Base-by-base conservation (phyloP, 176 grass and related monocot species). In the Musa beccarii region DNA sequence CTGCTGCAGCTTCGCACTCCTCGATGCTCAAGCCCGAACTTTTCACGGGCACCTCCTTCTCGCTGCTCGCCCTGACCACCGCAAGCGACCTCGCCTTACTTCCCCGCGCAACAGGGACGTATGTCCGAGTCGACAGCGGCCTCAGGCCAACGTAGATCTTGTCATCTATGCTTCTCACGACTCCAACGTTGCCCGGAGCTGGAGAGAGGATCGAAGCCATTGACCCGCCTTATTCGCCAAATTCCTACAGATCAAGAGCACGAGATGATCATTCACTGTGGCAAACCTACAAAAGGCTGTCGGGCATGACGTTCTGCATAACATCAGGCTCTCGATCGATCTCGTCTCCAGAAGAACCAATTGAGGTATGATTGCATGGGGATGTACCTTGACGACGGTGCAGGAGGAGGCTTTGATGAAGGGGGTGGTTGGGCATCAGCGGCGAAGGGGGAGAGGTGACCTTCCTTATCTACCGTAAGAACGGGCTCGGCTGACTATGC, bases 1-100 rank as follows among this genome's bases (percentile, higher is more conserved):
- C 95, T 68, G 95, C 95, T 19, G 87, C 90, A 14, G 90, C 90
- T 81, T 98, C 95, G 21, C 90, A 98, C 79, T 98, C 95, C 84
- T 98, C 90, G n/a, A 93, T 90, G 57, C 73, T 93, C 83, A 84
- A 81, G 49, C 88, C 82, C 9, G 88, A 89, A 50, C 78, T 84
- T 83, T 86, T 93, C 65, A 93, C 61, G 11, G 75, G 71, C 15
- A 82, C 68, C 75, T 87, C 88, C 76, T 85, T 78, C 71, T 91
- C 88, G 63, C 69, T 93, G 82, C 82, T 89, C 53, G 89, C 86
- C 86, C 80, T 84, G 61, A 94, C 74, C 63, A 67, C 78, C 53
- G 52, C 50, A 81, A 80, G 79, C 10, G 69, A 8, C 21, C 68
- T 55, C 9, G 69, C 49, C 12, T 73, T 72, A 43, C 20, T 51